Evolutionary conservation across 306 rosid species (phyloP), one percentile per base, ranked within the genome.

Genomic region (Glycyrrhiza uralensis): DNA sequence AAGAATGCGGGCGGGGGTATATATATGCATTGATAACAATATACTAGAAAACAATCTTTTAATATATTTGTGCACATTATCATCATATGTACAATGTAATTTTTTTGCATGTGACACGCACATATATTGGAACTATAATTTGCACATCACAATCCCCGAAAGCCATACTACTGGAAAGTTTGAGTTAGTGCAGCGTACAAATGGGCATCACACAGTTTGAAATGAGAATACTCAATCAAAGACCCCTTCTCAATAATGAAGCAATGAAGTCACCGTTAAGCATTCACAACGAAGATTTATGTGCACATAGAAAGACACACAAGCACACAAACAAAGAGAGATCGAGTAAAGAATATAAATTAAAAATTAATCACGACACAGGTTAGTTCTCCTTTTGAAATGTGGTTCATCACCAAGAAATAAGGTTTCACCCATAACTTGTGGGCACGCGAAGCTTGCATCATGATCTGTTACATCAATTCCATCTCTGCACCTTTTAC

Each of bases 341-440:
- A n/a, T n/a, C n/a, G n/a, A n/a, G n/a, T n/a, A n/a, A 63, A 59
- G 3, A 26, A 44, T 1, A 61, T 9, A 41, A 71, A 73, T 6
- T 14, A 8, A 56, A 22, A 22, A 47, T 10, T 15, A 45, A 47
- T 10, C 22, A 45, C 12, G 64, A 38, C 33, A 49, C 29, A 49
- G 9, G 33, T 45, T 45, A 68, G 23, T 15, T 56, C 44, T 67
- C 44, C 28, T 67, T 44, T 50, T 41, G 47, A 22, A 35, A n/a
- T n/a, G n/a, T n/a, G n/a, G n/a, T n/a, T n/a, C n/a, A n/a, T 10
- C 72, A 62, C 28, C 62, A 38, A 74, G 45, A 52, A 42, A 30
- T 66, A 32, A 73, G 66, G 49, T 47, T 75, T 50, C 28, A 49
- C 12, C 26, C 30, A 64, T 13, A 54, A 55, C 57, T 78, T 38